Evolutionary conservation across 1,284 basidiomycete species (phyloP), one percentile per base, ranked within the genome.

Genomic region (Ceratorhiza oryzae-sativae): DNA sequence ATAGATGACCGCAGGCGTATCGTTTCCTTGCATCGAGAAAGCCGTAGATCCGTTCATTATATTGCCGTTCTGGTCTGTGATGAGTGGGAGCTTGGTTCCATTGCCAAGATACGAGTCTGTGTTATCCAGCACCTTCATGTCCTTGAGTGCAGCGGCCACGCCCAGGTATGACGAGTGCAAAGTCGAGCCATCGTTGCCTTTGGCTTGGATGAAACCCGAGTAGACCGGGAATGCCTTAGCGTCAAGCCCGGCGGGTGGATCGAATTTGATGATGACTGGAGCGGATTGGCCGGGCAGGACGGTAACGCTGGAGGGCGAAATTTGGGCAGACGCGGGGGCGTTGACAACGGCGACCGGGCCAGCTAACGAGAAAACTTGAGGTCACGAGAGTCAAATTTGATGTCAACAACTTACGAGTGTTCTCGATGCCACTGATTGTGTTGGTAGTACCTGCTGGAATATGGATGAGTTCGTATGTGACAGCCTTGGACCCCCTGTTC

Each of bases 381-480:
- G 8, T 9, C 3, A 9, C 23, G 27, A 53, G 15, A 25, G 5
- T 4, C 23, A 53, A 4, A 53, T 58, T n/a, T n/a, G n/a, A 30
- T 9, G 13, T 12, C 13, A n/a, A 80, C 9, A 1, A 68, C 63
- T 74, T 72, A 76, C 76, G 73, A 62, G 76, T 73, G 42, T 72
- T 71, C 71, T 75, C 68, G 75, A 74, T 76, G 77, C 80, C 79
- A 42, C 72, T 56, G 55, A 86, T 79, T 0, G 86, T 85, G 15
- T 83, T 74, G 13, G 86, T 84, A 1, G 76, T 77, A 5, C 77
- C 76, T 23, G 75, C 75, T 12, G 76, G 76, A 20, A 77, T 58
- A 74, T 79, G 78, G 27, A 59, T 72, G 13, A 78, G 60, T 27
- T 48, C 76, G 73, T 79, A 80, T 13, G 73, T 72, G 41, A 75